A percentile compares a stretch with the other conserved stretches of the same genome.
These are phyloP conservation scores for Xerocomus amazonicus DNA, from an alignment of 1,284 basidiomycete genomes.

Conservation along the genomic window DNA sequence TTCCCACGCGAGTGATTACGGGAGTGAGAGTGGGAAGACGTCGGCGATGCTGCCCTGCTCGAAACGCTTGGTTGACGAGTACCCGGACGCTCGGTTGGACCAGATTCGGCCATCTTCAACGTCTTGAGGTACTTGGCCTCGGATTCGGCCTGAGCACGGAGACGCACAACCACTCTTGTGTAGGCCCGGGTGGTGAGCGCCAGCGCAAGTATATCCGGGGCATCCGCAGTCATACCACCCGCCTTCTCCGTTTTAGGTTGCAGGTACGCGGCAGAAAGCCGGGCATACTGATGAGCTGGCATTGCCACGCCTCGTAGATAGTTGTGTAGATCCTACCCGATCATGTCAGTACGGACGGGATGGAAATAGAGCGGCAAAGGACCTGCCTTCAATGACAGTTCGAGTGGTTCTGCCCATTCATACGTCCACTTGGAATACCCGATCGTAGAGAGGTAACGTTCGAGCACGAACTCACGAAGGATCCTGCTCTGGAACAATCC, in stretches of 20 bases:
- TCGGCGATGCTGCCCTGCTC: slow-evolving; percentile 64
- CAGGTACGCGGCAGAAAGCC: slow-evolving; percentile 54
- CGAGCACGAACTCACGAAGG: slow-evolving; percentile 60
- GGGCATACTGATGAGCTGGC: slow-evolving; percentile 66
- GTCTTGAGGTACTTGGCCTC: slow-evolving; percentile 34
- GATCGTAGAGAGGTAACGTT: slow-evolving; percentile 61
- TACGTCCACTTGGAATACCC: slow-evolving; percentile 68
- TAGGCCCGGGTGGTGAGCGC: slow-evolving; percentile 64
- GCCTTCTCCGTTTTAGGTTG: slow-evolving; percentile 38
- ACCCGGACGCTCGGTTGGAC: slow-evolving; percentile 11
- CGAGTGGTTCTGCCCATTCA: slow-evolving; percentile 55
- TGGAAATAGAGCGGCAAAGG: not conserved
- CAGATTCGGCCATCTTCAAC: slow-evolving; percentile 8
- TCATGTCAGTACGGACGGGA: slow-evolving; percentile 2
- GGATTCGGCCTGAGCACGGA: slow-evolving; percentile 69
- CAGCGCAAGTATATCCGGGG: slow-evolving; percentile 44
- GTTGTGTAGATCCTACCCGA: slow-evolving; percentile 60
- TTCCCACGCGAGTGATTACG: slow-evolving; percentile 37
- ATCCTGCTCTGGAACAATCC: slow-evolving; percentile 46
- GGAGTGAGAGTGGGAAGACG: slow-evolving; percentile 43
- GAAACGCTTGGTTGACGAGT: slow-evolving; percentile 33
- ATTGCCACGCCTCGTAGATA: slow-evolving; percentile 76
- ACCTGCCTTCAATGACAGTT: slow-evolving; percentile 56
- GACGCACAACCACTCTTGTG: slow-evolving; percentile 67
- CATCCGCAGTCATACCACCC: slow-evolving; percentile 8